These are phyloP conservation scores for Lactarius pseudohatsudake DNA, from an alignment of 768 basidiomycete genomes.

Conservation along the genomic window DNA sequence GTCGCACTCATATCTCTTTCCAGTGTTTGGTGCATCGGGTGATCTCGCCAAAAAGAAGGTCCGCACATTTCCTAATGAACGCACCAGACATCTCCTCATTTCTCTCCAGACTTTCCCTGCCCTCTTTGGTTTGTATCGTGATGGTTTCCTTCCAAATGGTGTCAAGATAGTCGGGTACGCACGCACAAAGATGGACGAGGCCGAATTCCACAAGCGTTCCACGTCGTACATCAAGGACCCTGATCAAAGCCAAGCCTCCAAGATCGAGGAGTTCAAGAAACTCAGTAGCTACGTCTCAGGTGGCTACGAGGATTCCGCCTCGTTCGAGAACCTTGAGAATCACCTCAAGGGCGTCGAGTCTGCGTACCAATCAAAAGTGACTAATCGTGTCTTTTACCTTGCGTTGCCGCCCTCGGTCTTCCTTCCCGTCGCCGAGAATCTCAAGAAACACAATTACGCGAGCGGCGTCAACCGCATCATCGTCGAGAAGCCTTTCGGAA, in stretches of 20 bases:
- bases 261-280: constrained; percentile 82
- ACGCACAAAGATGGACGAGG: constrained; percentile 87
- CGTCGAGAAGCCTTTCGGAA: constrained; percentile 98
- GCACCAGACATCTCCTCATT: neutral
- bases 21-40: constrained; percentile 94
- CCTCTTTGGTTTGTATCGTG: constrained; percentile 83
- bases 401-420: constrained; percentile 98
- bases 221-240: constrained; percentile 84
- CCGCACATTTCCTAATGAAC: constrained; percentile 18
- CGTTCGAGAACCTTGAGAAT: constrained; percentile 75
- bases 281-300: constrained; percentile 82
- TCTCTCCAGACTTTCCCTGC: constrained; percentile 84
- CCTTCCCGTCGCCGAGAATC: constrained; percentile 78
- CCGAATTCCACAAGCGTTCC: constrained; percentile 82
- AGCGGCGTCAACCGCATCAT: constrained; percentile 87
- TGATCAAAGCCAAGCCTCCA: constrained; percentile 57
- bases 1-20: constrained; percentile 9
- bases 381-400: constrained; percentile 93
- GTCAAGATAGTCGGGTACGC: constrained; percentile 95
- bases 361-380: constrained; percentile 56
- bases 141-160: constrained; percentile 76
- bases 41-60: constrained; percentile 99
- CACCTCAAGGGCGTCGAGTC: constrained; percentile 79
- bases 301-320: constrained; percentile 79
- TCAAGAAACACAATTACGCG: constrained; percentile 80